Conservation (phyloP, 495 filamentous ascomycete species). For the Clavariopsis aquatica region DNA sequence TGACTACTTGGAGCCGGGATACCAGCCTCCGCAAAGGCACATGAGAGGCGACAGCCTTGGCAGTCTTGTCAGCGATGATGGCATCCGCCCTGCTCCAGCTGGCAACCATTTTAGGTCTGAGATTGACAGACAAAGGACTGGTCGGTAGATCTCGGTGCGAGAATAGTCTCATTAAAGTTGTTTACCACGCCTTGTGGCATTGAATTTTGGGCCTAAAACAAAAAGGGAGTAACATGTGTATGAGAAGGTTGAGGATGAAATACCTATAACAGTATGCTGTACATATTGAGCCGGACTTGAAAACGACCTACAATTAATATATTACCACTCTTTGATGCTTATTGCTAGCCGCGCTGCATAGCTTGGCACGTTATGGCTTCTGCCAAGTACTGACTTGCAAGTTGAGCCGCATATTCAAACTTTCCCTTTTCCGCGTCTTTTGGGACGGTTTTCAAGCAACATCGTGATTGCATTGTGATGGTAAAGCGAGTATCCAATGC, state of each 20-base stretch:
- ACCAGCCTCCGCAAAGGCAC: slow-evolving; percentile 11
- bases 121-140: slow-evolving; percentile 36
- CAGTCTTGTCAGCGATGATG: slow-evolving; percentile 37
- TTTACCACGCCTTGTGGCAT: too few relatives aligned
- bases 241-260: neutral
- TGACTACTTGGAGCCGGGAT: neutral
- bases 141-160: slow-evolving; percentile 14
- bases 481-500: too few relatives aligned
- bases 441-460: too few relatives aligned
- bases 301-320: neutral
- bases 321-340: neutral
- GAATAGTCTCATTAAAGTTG: too few relatives aligned
- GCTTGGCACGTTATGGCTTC: too few relatives aligned
- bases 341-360: too few relatives aligned
- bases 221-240: neutral
- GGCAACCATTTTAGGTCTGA: slow-evolving; percentile 37
- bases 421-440: too few relatives aligned
- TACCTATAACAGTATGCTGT: neutral
- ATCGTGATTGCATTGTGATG: too few relatives aligned
- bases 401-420: too few relatives aligned
- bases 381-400: too few relatives aligned
- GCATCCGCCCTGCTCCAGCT: slow-evolving; percentile 24
- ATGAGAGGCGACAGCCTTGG: slow-evolving; percentile 30
- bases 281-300: neutral
- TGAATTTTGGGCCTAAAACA: neutral